Base-by-base conservation (phyloP, 176 grass and related monocot genomes). In the Rhynchospora breviuscula region DNA sequence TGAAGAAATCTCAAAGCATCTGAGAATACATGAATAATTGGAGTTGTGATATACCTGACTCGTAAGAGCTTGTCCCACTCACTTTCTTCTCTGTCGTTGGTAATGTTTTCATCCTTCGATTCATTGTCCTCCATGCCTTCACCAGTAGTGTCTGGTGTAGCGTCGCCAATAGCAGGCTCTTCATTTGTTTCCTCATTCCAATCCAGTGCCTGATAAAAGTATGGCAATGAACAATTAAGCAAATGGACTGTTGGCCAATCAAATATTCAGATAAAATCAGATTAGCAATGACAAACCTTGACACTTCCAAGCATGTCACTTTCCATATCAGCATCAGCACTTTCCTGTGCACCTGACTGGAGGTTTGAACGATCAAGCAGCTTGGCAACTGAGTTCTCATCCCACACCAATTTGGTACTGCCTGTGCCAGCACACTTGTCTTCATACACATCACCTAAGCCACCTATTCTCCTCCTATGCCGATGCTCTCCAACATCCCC, bases 61-160 rank as follows among this genome's bases (percentile, higher is more conserved):
- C 96, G 96, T 88, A 99, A 89, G 86, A 99, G 91, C 84, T 88
- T 95, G 70, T 99, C 96, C 96, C 96, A 99, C 88, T 99, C 96
- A 73, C 87, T 99, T 91, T 95, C 96, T 89, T 99, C 93, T 44
- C 59, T 80, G 19, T 18, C 86, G 88, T 66, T 85, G 63, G 75
- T 57, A 63, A 87, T 64, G 62, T 78, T 87, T 40, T 91, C 89
- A 51, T 93, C 91, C 73, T 93, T 95, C 71, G 61, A 59, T 89
- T 95, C 91, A 88, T 89, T 84, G 85, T 85, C 66, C 29, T 85
- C 89, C 54, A 79, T 83, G 6, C 84, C 90, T 79, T 93, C 93
- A 86, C 86, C 77, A 82, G 84, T 77, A 87, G 84, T 47, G 66
- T 69, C 85, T 74, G 83, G 35, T 49, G 89, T 79, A 67, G 85